Evolutionary conservation across 257 asterid species (phyloP).

Genomic region (Gentiana straminea): DNA sequence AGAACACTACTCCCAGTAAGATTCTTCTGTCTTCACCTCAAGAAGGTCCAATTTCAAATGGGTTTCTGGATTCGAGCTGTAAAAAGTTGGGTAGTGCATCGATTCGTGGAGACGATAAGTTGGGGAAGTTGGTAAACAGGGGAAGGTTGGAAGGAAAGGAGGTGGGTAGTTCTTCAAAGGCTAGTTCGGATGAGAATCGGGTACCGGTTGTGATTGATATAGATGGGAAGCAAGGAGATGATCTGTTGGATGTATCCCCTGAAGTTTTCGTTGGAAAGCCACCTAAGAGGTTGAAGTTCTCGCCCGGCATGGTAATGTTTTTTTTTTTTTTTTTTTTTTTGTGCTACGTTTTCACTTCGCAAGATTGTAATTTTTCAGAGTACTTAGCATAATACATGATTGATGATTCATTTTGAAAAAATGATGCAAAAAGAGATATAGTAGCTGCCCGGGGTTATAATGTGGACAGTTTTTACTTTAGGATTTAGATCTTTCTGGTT

Average conservation of each 20-base stretch:
- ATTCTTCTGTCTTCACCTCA: neutral
- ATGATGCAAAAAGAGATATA: too few species aligned
- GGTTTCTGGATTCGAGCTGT: conserved; percentile 4
- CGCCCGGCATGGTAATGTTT: conserved; percentile 84
- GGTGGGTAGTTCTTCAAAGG: conserved; percentile 21
- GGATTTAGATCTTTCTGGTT: too few species aligned
- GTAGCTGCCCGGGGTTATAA: too few species aligned
- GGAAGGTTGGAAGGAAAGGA: conserved; percentile 19
- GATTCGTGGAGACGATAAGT: conserved; percentile 12
- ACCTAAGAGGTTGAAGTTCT: conserved; percentile 76
- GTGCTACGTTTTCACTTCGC: neutral
- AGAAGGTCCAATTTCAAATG: conserved; percentile 1
- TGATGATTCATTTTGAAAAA: neutral
- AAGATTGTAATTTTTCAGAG: too few species aligned
- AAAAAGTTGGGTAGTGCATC: conserved; percentile 11
- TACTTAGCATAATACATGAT: neutral
- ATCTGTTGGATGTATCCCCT: conserved; percentile 51
- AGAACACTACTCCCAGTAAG: neutral
- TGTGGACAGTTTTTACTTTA: too few species aligned
- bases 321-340: neutral
- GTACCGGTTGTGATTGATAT: conserved; percentile 21
- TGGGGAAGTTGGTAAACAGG: conserved; percentile 5
- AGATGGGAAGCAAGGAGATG: conserved; percentile 25
- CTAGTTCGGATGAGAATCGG: conserved; percentile 20
- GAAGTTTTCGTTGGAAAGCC: conserved; percentile 47